Percentiles rank a stretch among this genome's conserved stretches.
Conservation (phyloP, 768 basidiomycete genomes). For the Dioszegia aurantiaca region DNA sequence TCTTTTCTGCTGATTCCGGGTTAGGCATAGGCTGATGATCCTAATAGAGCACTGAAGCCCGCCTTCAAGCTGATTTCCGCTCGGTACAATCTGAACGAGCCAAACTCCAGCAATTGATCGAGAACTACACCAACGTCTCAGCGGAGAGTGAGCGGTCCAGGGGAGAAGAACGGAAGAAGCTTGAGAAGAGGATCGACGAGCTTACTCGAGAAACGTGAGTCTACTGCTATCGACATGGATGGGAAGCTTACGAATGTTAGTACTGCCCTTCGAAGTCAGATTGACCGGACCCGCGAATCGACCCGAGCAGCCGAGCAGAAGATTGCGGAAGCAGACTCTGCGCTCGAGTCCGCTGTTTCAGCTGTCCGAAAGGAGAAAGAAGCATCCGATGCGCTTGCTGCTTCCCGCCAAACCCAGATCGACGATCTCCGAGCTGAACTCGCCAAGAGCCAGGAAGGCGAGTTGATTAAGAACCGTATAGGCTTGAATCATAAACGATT, state of each 20-base stretch:
- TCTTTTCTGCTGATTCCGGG: background rate
- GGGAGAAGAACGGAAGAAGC: constrained; percentile 73
- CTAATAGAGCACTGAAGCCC: constrained; percentile 67
- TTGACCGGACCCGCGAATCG: constrained; percentile 33
- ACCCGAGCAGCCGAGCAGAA: constrained; percentile 41
- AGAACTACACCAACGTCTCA: constrained; percentile 86
- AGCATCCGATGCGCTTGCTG: constrained; percentile 32
- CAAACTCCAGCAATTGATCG: constrained; percentile 79
- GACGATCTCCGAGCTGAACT: constrained; percentile 25
- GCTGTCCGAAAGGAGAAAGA: constrained; percentile 37
- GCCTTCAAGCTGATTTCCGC: constrained; percentile 82
- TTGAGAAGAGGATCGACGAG: constrained; percentile 75
- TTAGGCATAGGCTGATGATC: background rate
- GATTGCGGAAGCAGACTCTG: constrained; percentile 30
- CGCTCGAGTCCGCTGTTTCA: constrained; percentile 31
- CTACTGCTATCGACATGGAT: too few species aligned
- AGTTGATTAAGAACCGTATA: constrained; percentile 16
- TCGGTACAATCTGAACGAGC: constrained; percentile 74
- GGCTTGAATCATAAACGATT: constrained; percentile 41
- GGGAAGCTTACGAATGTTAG: too few species aligned
- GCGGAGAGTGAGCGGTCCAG: constrained; percentile 78
- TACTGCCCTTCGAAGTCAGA: constrained; percentile 35
- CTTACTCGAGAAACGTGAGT: constrained; percentile 75
- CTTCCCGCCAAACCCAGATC: constrained; percentile 33
- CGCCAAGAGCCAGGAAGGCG: constrained; percentile 18